phyloP scores from a whole-genome alignment of 1,284 basidiomycete species.

The Cutaneotrichosporon cutaneum region DNA sequence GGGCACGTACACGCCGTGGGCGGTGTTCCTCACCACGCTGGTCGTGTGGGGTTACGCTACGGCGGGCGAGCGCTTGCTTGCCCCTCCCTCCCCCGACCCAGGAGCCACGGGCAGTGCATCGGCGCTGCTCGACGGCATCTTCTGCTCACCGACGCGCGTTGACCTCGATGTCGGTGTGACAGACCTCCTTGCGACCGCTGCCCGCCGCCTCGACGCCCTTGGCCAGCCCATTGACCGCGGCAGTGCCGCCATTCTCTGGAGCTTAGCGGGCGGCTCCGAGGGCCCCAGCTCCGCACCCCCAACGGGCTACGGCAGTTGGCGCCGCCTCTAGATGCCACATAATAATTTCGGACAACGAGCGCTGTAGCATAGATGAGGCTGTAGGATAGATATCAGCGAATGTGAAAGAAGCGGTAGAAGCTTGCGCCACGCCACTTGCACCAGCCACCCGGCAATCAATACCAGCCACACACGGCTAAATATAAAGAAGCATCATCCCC shows the following conservation, averaged over 20 bases:
- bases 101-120: slow-evolving; percentile 7
- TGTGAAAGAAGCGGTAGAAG: background rate
- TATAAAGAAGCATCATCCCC: too few relatives aligned
- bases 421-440: too few relatives aligned
- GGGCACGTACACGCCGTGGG: slow-evolving; percentile 46
- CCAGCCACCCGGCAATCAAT: too few relatives aligned
- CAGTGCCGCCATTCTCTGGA: slow-evolving; percentile 25
- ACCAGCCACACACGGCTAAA: too few relatives aligned
- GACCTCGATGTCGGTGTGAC: slow-evolving; percentile 21
- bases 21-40: slow-evolving; percentile 41
- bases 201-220: slow-evolving; percentile 19
- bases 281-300: background rate
- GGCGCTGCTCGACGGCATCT: slow-evolving; percentile 27
- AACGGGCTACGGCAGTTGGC: background rate
- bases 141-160: slow-evolving; percentile 20
- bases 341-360: too few relatives aligned
- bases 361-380: background rate
- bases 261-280: slow-evolving; percentile 12
- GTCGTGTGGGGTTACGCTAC: slow-evolving; percentile 36
- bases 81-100: slow-evolving; percentile 9
- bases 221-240: slow-evolving; percentile 21
- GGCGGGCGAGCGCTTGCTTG: slow-evolving; percentile 11
- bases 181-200: slow-evolving; percentile 26
- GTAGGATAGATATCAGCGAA: background rate
- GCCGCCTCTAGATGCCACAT: background rate